Conservation (phyloP, 2,329 filamentous ascomycete species). For the Botrytis deweyae region DNA sequence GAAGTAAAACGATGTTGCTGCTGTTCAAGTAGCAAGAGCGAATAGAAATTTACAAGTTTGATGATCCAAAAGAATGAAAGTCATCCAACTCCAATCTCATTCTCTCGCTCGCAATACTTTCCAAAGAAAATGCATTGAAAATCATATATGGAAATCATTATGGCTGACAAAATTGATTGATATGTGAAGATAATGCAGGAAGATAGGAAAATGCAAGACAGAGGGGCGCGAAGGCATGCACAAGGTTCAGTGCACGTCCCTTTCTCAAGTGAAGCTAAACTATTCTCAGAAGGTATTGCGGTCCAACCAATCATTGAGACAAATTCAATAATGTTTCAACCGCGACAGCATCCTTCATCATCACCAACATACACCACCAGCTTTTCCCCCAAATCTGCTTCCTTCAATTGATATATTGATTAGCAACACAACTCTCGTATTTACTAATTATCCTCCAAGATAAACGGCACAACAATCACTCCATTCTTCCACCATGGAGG, state of each 20-base stretch:
- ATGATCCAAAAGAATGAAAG: neutral
- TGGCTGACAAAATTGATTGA: neutral
- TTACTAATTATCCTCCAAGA: neutral
- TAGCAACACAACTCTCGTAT: neutral
- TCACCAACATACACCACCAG: neutral
- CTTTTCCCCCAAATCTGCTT: neutral
- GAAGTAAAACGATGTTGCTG: neutral
- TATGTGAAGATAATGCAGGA: neutral
- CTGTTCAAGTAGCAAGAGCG: neutral
- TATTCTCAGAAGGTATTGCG: neutral
- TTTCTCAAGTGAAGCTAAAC: neutral
- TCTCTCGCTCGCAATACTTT: neutral
- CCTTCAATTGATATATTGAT: neutral
- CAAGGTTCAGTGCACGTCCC: neutral
- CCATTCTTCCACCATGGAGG: neutral
- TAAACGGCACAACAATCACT: neutral
- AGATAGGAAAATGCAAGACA: neutral
- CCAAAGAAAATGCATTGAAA: neutral
- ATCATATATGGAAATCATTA: neutral
- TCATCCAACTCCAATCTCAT: neutral
- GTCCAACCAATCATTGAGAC: constrained; percentile 2
- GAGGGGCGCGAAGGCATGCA: neutral
- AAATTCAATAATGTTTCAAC: neutral
- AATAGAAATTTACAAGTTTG: neutral
- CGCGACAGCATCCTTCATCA: neutral